Conservation (phyloP, 2,329 filamentous ascomycete genomes). For the Curvularia eragrostidis region DNA sequence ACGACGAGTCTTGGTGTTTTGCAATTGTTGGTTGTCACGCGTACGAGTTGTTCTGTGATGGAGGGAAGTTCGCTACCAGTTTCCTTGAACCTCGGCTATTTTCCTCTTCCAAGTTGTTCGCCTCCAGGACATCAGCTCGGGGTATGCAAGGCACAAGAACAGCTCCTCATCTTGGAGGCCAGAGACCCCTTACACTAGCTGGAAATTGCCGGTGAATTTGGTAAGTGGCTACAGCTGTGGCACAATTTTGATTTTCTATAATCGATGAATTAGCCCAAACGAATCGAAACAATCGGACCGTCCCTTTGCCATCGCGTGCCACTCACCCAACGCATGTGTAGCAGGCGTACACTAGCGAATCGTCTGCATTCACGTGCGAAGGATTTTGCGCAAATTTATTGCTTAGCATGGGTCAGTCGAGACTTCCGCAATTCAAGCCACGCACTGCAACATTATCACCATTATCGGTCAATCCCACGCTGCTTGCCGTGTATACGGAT, state of each 20-base stretch:
- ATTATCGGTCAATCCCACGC: conserved; percentile 14
- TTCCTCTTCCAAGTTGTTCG: not conserved
- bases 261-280: not conserved
- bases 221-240: not conserved
- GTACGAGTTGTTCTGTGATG: conserved; percentile 14
- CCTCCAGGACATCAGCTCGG: conserved; percentile 2
- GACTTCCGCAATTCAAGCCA: conserved; percentile 5
- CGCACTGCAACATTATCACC: conserved; percentile 11
- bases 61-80: conserved; percentile 3
- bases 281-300: not conserved
- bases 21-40: conserved; percentile 18
- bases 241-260: not conserved
- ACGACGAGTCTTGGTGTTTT: conserved; percentile 7
- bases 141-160: not conserved
- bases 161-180: not conserved
- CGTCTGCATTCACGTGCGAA: not conserved
- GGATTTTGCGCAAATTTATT: not conserved
- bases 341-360: not conserved
- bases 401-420: not conserved
- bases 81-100: conserved; percentile 21
- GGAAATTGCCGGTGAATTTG: not conserved
- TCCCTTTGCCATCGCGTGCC: not conserved
- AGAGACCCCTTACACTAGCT: not conserved
- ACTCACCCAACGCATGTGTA: not conserved
- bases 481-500: conserved; percentile 8